Evolutionary conservation across 306 rosid species (phyloP), one percentile per base, ranked within the genome.

Genomic region (Quercus cerris): DNA sequence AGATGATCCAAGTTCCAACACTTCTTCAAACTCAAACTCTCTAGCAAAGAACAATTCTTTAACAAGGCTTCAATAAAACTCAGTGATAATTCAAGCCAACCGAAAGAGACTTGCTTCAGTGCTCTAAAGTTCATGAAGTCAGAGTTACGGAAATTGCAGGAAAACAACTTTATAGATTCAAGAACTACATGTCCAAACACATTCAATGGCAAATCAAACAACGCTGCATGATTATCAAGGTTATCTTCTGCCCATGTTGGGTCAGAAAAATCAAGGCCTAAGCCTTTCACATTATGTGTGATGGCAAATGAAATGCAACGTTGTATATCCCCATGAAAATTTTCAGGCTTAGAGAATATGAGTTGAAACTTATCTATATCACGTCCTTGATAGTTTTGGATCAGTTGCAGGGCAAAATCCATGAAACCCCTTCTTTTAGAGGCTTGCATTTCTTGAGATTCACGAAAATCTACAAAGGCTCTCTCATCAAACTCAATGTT

Each of bases 191-290:
- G 76, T 0, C 17, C 66, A 13, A 74, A 84, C 19, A 85, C 67
- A 2, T 55, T 8, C 5, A 12, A 27, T 31, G 90, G 88, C 75
- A 87, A 67, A 52, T 74, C 82, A 18, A 75, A 71, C 70, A 5
- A 12, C 9, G 72, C 63, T 3, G 1, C n/a, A 8, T 75, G 66
- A 6, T 56, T 25, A 3, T 46, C 20, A 8, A 28, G 55, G 1
- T 22, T 17, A 1, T 62, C 27, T 77, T 82, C 78, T 2, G n/a
- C 56, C 85, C 78, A 82, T 5, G 58, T 27, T 11, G 85, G 74
- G 56, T 84, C 70, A 0, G 86, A 82, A 33, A 85, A 85, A 69
- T 82, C 86, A 56, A 85, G 67, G 73, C 56, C 77, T 54, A 85
- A 30, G 12, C 2, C 61, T 54, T 79, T 74, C 9, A 79, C 88